These are phyloP conservation scores for Massariosphaeria phaeospora DNA, from an alignment of 495 filamentous ascomycete species.

Conservation along the genomic window DNA sequence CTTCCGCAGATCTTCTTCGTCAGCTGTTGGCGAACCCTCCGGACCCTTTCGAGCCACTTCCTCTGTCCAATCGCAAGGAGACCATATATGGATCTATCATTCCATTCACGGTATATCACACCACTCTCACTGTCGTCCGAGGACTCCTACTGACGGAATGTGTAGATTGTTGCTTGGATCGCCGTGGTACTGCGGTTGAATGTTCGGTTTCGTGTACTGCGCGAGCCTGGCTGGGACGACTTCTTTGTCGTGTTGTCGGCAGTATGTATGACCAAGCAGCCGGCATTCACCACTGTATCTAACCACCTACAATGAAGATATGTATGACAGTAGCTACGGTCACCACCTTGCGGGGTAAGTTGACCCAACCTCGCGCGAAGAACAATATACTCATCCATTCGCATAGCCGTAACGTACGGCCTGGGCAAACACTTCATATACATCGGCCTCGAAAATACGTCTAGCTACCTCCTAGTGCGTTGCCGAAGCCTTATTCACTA, in stretches of 20 bases:
- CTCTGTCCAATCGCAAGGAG: slow-evolving; percentile 10
- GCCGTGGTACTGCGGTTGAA: slow-evolving; percentile 13
- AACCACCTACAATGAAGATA: too few species aligned
- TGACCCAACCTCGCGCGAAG: too few species aligned
- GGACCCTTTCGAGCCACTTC: slow-evolving; percentile 19
- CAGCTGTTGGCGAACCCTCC: slow-evolving; percentile 16
- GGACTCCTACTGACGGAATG: background rate
- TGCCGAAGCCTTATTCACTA: background rate
- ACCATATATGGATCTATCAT: slow-evolving; percentile 14
- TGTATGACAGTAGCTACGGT: slow-evolving; percentile 13
- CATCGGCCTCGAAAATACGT: background rate
- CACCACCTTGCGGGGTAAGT: slow-evolving; percentile 1
- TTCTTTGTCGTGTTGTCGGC: slow-evolving; percentile 10
- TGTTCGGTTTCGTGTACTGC: slow-evolving; percentile 5
- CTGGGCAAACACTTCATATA: slow-evolving; percentile 17
- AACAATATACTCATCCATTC: too few species aligned
- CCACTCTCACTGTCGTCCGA: background rate
- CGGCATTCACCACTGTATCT: too few species aligned
- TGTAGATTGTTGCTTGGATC: slow-evolving; percentile 15
- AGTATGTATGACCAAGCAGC: background rate
- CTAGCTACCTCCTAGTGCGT: slow-evolving; percentile 2
- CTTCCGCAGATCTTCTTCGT: slow-evolving; percentile 1
- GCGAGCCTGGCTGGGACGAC: slow-evolving; percentile 23
- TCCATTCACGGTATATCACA: slow-evolving; percentile 7
- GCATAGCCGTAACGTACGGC: slow-evolving; percentile 16